A percentile compares a stretch with the other conserved stretches of the same genome.
Conservation (phyloP, 805 yeast genomes). For the Ogataea angusta region DNA sequence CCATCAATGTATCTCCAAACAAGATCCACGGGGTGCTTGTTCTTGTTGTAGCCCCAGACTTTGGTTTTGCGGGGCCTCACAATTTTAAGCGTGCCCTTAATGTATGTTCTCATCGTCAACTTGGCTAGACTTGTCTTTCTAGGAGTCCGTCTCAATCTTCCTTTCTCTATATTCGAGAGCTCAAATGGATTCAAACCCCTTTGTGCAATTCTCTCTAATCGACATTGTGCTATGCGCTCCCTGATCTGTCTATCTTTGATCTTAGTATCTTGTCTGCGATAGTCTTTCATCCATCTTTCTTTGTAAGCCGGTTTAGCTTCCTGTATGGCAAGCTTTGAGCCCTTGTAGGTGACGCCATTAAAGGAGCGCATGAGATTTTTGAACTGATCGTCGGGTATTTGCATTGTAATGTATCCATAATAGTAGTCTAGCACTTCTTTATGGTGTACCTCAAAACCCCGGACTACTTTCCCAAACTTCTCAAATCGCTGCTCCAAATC, state of each 20-base stretch:
- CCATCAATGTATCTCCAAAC: conserved; percentile 61
- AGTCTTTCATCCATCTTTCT: conserved; percentile 45
- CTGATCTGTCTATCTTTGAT: conserved; percentile 29
- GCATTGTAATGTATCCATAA: conserved; percentile 68
- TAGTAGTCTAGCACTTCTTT: conserved; percentile 52
- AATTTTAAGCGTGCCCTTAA: conserved; percentile 54
- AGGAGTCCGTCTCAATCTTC: conserved; percentile 56
- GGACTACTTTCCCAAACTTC: conserved; percentile 56
- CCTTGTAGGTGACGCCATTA: conserved; percentile 75
- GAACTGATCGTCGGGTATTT: conserved; percentile 43
- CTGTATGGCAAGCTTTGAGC: conserved; percentile 58
- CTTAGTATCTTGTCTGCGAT: conserved; percentile 37
- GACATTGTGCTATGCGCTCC: conserved; percentile 33
- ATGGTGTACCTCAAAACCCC: conserved; percentile 47
- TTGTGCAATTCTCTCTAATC: conserved; percentile 43
- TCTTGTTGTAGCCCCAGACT: conserved; percentile 87
- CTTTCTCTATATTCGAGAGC: conserved; percentile 34
- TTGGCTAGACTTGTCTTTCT: conserved; percentile 48
- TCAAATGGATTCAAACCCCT: conserved; percentile 37
- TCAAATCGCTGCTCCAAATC: conserved; percentile 55
- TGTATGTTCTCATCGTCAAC: conserved; percentile 62
- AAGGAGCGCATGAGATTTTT: conserved; percentile 52
- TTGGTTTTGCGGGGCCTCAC: conserved; percentile 68
- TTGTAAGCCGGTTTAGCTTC: conserved; percentile 58
- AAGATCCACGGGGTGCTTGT: conserved; percentile 56